Percentiles rank a stretch among this genome's conserved stretches.
These are phyloP conservation scores for Penicillium sp. DNA, from an alignment of 2,329 filamentous ascomycete species.

Conservation along the genomic window DNA sequence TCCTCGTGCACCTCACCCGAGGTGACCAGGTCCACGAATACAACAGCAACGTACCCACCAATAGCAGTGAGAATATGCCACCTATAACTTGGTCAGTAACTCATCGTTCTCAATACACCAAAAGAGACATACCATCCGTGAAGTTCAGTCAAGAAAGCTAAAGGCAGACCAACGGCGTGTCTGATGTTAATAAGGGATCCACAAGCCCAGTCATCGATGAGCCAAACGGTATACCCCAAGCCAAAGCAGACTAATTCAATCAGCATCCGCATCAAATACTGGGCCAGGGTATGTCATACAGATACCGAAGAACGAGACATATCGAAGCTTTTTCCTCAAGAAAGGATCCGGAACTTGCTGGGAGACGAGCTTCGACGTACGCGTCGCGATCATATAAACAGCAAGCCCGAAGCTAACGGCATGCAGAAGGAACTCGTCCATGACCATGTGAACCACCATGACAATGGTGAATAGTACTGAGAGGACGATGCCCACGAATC, in stretches of 20 bases:
- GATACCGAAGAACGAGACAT: constrained; percentile 25
- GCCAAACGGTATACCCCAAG: constrained; percentile 44
- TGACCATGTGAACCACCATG: constrained; percentile 46
- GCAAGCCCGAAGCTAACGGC: constrained; percentile 39
- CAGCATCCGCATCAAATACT: not conserved
- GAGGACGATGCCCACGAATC: constrained; percentile 23
- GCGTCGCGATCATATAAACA: constrained; percentile 38
- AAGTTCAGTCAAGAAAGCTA: constrained; percentile 44
- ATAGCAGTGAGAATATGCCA: constrained; percentile 48
- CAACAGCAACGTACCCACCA: constrained; percentile 45
- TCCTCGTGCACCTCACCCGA: constrained; percentile 37
- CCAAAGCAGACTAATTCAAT: constrained; percentile 33
- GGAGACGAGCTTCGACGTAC: constrained; percentile 34
- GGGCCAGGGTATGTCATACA: constrained; percentile 18
- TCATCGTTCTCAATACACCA: not conserved
- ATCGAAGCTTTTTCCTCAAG: constrained; percentile 21
- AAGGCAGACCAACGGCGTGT: constrained; percentile 36
- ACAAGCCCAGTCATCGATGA: constrained; percentile 43
- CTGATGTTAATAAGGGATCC: constrained; percentile 28
- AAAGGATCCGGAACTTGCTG: constrained; percentile 32
- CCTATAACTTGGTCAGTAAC: constrained; percentile 28
- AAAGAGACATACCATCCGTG: constrained; percentile 43
- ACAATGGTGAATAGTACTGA: constrained; percentile 30
- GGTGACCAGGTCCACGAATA: constrained; percentile 40
- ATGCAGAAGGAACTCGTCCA: constrained; percentile 48